These are phyloP conservation scores for Hanseniaspora clermontiae DNA, from an alignment of 805 yeast genomes.

Conservation along the genomic window DNA sequence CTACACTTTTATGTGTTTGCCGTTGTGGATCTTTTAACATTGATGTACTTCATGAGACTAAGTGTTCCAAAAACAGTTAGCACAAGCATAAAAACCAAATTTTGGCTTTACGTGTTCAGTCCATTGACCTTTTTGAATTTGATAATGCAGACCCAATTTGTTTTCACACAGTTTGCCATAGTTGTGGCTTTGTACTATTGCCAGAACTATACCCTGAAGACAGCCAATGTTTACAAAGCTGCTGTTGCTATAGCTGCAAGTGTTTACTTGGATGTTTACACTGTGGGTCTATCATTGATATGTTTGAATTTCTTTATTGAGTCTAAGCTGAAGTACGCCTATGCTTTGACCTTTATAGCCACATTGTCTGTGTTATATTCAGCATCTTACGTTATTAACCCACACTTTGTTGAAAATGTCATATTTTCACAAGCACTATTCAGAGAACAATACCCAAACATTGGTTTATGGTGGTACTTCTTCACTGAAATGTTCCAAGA, in stretches of 20 bases:
- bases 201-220: slow-evolving; percentile 24
- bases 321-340: not conserved
- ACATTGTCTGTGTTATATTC: not conserved
- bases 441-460: slow-evolving; percentile 42
- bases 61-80: not conserved
- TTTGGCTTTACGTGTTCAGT: slow-evolving; percentile 59
- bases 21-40: slow-evolving; percentile 20
- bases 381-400: not conserved
- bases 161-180: slow-evolving; percentile 49
- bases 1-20: slow-evolving; percentile 2
- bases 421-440: not conserved
- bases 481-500: slow-evolving; percentile 90
- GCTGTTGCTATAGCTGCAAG: not conserved
- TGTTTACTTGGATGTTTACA: slow-evolving; percentile 1
- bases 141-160: slow-evolving; percentile 53
- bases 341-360: not conserved
- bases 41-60: slow-evolving; percentile 12
- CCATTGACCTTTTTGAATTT: slow-evolving; percentile 65
- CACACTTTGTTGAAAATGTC: not conserved
- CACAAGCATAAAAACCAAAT: slow-evolving; percentile 34
- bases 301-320: not conserved
- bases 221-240: not conserved
- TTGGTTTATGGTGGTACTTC: slow-evolving; percentile 98
- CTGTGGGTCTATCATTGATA: not conserved
- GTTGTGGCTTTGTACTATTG: slow-evolving; percentile 35